These are phyloP conservation scores for Solanum rostratum DNA, from an alignment of 257 asterid genomes.

Conservation along the genomic window DNA sequence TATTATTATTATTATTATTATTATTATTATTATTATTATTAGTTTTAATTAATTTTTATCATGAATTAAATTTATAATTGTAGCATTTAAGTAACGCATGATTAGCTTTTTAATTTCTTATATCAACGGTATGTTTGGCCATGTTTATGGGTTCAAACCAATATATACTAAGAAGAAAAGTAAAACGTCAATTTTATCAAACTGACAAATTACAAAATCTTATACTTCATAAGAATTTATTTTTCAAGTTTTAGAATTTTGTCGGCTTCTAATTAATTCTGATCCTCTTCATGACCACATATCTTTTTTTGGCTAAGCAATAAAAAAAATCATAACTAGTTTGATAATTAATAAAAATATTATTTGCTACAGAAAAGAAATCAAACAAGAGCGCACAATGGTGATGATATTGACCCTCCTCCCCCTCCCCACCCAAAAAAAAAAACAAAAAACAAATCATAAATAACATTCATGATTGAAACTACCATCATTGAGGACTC, in stretches of 20 bases:
- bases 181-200: background rate
- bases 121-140: background rate
- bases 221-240: rapidly evolving
- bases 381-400: background rate
- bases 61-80: background rate
- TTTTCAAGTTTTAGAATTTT: background rate
- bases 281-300: background rate
- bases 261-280: background rate
- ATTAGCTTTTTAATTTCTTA: background rate
- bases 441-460: background rate
- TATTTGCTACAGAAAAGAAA: background rate
- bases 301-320: background rate
- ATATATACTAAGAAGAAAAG: background rate
- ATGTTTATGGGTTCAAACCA: background rate
- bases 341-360: background rate
- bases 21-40: too few species aligned
- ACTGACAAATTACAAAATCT: background rate
- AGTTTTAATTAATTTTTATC: background rate
- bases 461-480: too few species aligned
- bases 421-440: too few species aligned
- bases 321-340: background rate
- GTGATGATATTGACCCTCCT: too few species aligned
- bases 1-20: too few species aligned
- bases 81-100: background rate
- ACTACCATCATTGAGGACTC: too few species aligned